phyloP scores from a whole-genome alignment of 108 stramenopile species.

The Parietichytrium sp. region DNA sequence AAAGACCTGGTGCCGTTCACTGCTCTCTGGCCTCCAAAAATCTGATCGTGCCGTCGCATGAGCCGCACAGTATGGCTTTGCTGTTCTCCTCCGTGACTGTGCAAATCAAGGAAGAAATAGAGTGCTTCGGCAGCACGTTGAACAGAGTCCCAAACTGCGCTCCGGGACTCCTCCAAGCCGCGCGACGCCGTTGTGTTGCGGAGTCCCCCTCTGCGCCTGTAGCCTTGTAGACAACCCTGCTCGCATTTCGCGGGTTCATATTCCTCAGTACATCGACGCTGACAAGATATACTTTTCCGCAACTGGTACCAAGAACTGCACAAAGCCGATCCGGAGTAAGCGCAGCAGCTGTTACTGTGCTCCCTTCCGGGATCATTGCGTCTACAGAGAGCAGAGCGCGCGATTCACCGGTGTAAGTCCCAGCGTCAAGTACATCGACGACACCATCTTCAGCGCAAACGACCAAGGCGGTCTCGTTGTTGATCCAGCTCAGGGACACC shows the following conservation, averaged over 20 bases:
- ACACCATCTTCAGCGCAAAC: background rate
- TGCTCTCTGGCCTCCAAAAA: too few relatives aligned
- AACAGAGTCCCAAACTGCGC: too few relatives aligned
- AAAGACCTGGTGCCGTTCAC: too few relatives aligned
- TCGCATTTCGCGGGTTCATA: background rate
- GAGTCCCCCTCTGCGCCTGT: too few relatives aligned
- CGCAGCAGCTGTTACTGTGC: background rate
- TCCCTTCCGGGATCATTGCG: background rate
- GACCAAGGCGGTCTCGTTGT: background rate
- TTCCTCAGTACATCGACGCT: slow-evolving; percentile 5
- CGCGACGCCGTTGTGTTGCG: too few relatives aligned
- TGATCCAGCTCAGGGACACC: background rate
- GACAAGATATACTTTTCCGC: background rate
- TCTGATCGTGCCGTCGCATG: too few relatives aligned
- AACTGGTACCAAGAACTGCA: slow-evolving; percentile 24
- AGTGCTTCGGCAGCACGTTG: too few relatives aligned
- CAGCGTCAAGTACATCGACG: background rate
- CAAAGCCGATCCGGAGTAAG: slow-evolving; percentile 24
- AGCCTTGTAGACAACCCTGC: background rate
- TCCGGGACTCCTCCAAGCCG: too few relatives aligned
- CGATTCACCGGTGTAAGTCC: background rate
- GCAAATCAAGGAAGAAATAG: too few relatives aligned
- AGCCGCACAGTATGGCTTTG: too few relatives aligned
- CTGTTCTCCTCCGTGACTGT: too few relatives aligned
- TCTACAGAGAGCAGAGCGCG: background rate